phyloP scores from a whole-genome alignment of 2,329 filamentous ascomycete genomes.

The Trichoderma afroharzianum region DNA sequence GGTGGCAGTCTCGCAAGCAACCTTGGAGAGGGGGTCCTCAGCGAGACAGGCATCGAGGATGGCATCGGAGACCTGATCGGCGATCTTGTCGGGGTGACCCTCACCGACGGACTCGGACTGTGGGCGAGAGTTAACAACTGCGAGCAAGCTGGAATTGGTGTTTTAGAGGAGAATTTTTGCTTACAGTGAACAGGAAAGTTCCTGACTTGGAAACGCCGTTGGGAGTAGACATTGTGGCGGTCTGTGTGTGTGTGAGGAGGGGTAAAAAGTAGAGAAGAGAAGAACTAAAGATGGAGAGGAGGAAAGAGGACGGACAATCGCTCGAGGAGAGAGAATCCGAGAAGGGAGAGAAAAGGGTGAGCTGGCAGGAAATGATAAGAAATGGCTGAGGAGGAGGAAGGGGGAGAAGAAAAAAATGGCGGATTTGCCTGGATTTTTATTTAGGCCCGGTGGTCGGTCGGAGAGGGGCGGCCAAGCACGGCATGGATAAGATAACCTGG shows the following conservation, averaged over 20 bases:
- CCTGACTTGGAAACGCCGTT: slow-evolving; percentile 51
- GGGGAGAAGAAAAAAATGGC: slow-evolving; percentile 1
- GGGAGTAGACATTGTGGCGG: slow-evolving; percentile 54
- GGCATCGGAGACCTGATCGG: slow-evolving; percentile 97
- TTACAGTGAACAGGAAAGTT: slow-evolving; percentile 80
- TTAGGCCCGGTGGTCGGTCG: slow-evolving; percentile 6
- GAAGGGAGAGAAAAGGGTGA: not conserved
- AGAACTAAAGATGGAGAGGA: slow-evolving; percentile 5
- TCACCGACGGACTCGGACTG: slow-evolving; percentile 85
- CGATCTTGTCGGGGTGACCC: slow-evolving; percentile 94
- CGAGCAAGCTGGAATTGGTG: not conserved
- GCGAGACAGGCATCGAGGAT: slow-evolving; percentile 96
- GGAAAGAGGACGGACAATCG: not conserved
- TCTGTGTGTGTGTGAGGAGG: slow-evolving; percentile 20
- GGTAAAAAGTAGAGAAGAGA: slow-evolving; percentile 23
- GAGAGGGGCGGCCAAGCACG: slow-evolving; percentile 6
- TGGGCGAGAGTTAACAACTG: slow-evolving; percentile 24
- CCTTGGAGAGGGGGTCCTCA: slow-evolving; percentile 95
- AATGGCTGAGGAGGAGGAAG: not conserved
- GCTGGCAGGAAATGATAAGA: not conserved
- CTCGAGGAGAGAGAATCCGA: not conserved
- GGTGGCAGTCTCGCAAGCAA: slow-evolving; percentile 98
- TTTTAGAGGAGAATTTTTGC: slow-evolving; percentile 18
- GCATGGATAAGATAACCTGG: not conserved
- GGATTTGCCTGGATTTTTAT: not conserved